Evolutionary conservation across 2,329 filamentous ascomycete genomes (phyloP).

Genomic region (Orbilia ellipsospora): DNA sequence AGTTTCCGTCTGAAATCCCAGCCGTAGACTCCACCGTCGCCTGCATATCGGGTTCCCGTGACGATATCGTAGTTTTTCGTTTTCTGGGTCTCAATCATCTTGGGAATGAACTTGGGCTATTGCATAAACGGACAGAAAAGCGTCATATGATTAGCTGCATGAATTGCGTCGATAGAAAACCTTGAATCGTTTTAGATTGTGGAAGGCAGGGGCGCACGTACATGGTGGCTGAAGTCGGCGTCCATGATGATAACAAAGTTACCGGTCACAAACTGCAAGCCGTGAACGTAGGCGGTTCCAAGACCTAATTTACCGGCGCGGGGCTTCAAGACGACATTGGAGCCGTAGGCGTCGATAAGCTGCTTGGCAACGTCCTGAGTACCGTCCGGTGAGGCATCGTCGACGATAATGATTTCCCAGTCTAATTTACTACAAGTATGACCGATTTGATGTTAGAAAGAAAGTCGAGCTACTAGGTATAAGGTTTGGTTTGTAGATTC

Average conservation of each 20-base stretch:
- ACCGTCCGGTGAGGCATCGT: constrained; percentile 96
- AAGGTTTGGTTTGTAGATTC: not conserved
- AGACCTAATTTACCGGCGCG: constrained; percentile 96
- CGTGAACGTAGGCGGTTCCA: constrained; percentile 95
- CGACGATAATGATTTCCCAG: constrained; percentile 97
- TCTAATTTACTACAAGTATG: constrained; percentile 77
- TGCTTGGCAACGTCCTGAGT: constrained; percentile 91
- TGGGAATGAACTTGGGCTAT: constrained; percentile 90
- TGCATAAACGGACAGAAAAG: not conserved
- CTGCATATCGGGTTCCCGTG: constrained; percentile 93
- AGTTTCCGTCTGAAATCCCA: constrained; percentile 91
- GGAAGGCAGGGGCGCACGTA: constrained; percentile 21
- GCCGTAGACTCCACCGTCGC: constrained; percentile 87
- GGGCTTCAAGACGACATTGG: constrained; percentile 82
- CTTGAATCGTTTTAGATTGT: not conserved
- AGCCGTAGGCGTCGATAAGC: constrained; percentile 83
- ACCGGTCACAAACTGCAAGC: constrained; percentile 86
- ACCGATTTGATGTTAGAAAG: constrained; percentile 44
- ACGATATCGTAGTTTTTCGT: constrained; percentile 90
- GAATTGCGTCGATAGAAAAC: not conserved
- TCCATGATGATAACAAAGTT: constrained; percentile 99
- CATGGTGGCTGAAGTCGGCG: constrained; percentile 96
- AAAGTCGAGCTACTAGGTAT: not conserved
- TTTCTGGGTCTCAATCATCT: constrained; percentile 87
- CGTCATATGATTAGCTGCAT: not conserved